Percentiles rank a stretch among this genome's conserved stretches.
Conservation (phyloP, 75 land plant species). For the Larix kaempferi region DNA sequence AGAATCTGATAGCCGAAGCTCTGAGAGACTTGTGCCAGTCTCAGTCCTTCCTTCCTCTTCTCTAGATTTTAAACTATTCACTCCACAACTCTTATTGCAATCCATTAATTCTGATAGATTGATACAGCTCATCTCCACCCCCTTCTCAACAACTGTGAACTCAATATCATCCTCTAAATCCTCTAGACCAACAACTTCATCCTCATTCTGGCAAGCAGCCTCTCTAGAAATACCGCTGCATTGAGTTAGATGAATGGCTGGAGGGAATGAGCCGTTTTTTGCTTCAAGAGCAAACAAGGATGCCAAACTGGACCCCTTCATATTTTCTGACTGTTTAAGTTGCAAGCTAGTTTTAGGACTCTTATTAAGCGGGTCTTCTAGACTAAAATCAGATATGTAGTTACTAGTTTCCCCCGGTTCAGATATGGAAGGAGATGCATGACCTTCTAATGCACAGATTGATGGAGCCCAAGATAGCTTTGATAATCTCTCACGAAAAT, state of each 20-base stretch:
- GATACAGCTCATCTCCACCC: slow-evolving; percentile 30
- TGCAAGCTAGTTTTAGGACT: not conserved
- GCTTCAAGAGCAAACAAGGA: not conserved
- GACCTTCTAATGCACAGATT: not conserved
- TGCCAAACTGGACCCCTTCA: not conserved
- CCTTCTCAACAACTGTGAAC: slow-evolving; percentile 61
- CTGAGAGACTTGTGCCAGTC: not conserved
- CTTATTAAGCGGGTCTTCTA: not conserved
- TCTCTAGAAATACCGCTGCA: not conserved
- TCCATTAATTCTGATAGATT: too few relatives aligned
- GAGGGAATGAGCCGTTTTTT: too few relatives aligned
- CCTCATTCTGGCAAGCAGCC: not conserved
- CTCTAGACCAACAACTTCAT: not conserved
- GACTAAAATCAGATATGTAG: not conserved
- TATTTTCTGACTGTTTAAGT: not conserved
- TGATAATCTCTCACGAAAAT: not conserved
- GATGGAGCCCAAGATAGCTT: not conserved
- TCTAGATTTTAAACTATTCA: not conserved
- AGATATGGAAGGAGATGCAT: not conserved
- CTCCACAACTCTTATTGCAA: not conserved
- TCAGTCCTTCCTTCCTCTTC: not conserved
- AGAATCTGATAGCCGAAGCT: not conserved
- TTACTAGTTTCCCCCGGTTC: not conserved
- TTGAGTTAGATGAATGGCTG: too few relatives aligned
- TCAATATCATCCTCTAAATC: slow-evolving; percentile 30